Percentiles rank a stretch among this genome's conserved stretches.
Evolutionary conservation across 805 yeast genomes (phyloP).

Genomic region (Ogataea dorogensis): DNA sequence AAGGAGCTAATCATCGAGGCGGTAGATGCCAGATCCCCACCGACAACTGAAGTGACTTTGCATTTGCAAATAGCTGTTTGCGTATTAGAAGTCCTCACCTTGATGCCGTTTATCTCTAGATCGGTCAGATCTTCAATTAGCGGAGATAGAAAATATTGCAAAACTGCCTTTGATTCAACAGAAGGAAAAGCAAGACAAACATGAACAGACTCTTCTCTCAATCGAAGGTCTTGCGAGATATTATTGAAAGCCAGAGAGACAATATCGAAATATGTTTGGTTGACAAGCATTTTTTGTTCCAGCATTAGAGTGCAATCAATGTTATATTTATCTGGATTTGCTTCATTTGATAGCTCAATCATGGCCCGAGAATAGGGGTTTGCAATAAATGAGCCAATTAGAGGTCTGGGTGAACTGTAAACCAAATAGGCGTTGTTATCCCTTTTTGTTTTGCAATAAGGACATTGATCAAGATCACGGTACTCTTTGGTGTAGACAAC

Average conservation of each 20-base stretch:
- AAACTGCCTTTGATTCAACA: slow-evolving; percentile 7
- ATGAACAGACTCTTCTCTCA: slow-evolving; percentile 15
- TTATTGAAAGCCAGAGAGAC: slow-evolving; percentile 15
- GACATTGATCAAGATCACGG: slow-evolving; percentile 4
- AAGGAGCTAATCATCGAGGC: slow-evolving; percentile 18
- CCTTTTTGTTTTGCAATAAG: slow-evolving; percentile 8
- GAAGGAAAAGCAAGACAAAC: slow-evolving; percentile 14
- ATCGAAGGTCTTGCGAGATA: slow-evolving; percentile 6
- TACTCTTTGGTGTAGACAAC: slow-evolving; percentile 17
- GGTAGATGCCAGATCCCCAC: slow-evolving; percentile 15
- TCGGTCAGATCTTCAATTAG: slow-evolving; percentile 15
- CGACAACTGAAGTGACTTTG: slow-evolving; percentile 10
- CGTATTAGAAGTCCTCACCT: slow-evolving; percentile 1
- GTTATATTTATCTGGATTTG: slow-evolving; percentile 1
- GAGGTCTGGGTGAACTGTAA: slow-evolving; percentile 15
- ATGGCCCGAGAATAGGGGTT: slow-evolving; percentile 15
- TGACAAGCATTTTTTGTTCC: slow-evolving; percentile 6
- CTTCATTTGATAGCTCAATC: slow-evolving; percentile 8
- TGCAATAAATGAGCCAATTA: slow-evolving; percentile 14
- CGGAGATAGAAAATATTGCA: slow-evolving; percentile 17
- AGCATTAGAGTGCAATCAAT: slow-evolving; percentile 10
- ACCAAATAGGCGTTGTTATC: slow-evolving; percentile 10
- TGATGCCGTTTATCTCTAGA: slow-evolving; percentile 12
- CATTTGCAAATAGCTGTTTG: slow-evolving; percentile 2
- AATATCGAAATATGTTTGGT: slow-evolving; percentile 7